These are phyloP conservation scores for Lolium rigidum DNA, from an alignment of 176 grass and related monocot genomes.

Conservation along the genomic window DNA sequence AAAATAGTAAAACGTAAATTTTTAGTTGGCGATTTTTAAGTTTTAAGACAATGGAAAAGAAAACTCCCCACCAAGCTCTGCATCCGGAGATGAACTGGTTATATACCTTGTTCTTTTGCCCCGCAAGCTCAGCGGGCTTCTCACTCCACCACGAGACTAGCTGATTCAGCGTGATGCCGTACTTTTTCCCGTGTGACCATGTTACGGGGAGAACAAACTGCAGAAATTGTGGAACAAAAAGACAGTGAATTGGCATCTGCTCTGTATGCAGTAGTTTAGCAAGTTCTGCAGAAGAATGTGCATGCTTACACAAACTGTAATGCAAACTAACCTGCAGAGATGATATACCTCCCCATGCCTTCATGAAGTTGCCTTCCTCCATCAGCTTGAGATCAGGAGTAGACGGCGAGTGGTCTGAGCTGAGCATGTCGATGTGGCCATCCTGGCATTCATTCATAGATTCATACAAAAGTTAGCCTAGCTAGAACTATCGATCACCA, in stretches of 20 bases:
- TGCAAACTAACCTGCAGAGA: constrained; percentile 75
- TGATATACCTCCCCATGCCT: constrained; percentile 97
- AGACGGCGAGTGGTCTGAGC: constrained; percentile 97
- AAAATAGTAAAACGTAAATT: no score
- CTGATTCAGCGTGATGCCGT: constrained; percentile 78
- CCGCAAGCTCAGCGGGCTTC: constrained; percentile 80
- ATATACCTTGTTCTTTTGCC: constrained; percentile 81
- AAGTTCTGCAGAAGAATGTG: background rate
- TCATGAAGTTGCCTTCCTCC: constrained; percentile 93
- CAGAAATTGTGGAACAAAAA: constrained; percentile 32
- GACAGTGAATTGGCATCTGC: background rate
- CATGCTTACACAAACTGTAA: background rate
- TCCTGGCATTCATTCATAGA: constrained; percentile 53
- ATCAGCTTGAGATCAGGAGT: constrained; percentile 85
- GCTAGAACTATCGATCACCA: background rate
- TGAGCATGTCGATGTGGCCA: constrained; percentile 95
- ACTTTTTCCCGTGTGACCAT: constrained; percentile 82
- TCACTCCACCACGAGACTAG: constrained; percentile 91
- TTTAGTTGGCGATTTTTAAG: background rate
- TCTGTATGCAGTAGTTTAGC: background rate
- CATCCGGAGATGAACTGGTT: background rate
- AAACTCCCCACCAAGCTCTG: no score
- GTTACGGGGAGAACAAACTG: constrained; percentile 96
- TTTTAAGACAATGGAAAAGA: no score
- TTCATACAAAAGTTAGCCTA: constrained; percentile 17